A percentile compares a stretch with the other conserved stretches of the same genome.
Evolutionary conservation across 306 rosid species (phyloP).

Genomic region (Datisca glomerata): DNA sequence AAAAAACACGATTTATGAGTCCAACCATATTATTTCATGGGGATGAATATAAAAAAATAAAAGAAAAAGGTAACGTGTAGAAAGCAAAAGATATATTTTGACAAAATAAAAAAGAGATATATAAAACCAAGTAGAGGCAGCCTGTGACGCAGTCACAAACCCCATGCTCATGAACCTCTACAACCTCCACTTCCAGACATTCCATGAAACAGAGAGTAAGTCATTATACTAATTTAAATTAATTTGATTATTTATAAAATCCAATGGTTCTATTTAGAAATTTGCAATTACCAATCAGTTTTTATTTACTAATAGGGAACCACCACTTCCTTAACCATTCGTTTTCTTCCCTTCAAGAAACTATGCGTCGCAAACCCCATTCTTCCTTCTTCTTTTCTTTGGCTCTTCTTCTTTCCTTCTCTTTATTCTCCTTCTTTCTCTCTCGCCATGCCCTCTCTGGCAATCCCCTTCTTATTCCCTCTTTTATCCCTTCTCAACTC

Average conservation of each 20-base stretch:
- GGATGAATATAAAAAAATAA: too few relatives aligned
- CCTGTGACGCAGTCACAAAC: not conserved
- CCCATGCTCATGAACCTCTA: not conserved
- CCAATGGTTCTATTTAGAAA: not conserved
- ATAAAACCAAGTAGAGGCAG: too few relatives aligned
- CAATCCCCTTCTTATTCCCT: not conserved
- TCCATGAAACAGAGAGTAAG: too few relatives aligned
- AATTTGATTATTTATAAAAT: too few relatives aligned
- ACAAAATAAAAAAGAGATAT: too few relatives aligned
- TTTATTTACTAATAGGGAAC: not conserved
- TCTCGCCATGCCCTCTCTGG: constrained; percentile 21
- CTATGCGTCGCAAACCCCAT: constrained; percentile 34
- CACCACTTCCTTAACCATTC: not conserved
- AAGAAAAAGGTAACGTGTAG: too few relatives aligned
- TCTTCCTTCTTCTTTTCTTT: constrained; percentile 19
- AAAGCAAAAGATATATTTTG: too few relatives aligned
- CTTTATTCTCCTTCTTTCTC: constrained; percentile 23
- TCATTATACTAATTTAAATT: too few relatives aligned
- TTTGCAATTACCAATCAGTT: not conserved
- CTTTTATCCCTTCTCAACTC: not conserved
- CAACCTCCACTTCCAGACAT: not conserved
- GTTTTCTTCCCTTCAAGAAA: not conserved
- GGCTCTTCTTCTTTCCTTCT: constrained; percentile 18
- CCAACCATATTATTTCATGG: too few relatives aligned
- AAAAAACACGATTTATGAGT: too few relatives aligned